Percentiles rank a stretch among this genome's conserved stretches.
Evolutionary conservation across 805 yeast species (phyloP).

Genomic region (Candida germanica): DNA sequence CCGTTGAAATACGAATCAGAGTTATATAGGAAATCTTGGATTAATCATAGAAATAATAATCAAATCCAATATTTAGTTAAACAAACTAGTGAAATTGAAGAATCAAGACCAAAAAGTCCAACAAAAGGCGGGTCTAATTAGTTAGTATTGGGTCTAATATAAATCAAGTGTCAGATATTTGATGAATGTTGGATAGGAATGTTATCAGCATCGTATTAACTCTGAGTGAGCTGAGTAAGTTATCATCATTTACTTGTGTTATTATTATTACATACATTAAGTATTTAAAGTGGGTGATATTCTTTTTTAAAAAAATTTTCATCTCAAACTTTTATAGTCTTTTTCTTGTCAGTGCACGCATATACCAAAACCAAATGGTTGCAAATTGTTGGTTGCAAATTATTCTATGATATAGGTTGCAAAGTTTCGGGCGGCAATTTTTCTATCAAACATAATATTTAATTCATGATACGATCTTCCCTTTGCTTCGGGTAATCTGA

Average conservation of each 20-base stretch:
- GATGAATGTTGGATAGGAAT: conserved; percentile 51
- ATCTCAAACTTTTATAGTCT: no score
- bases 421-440: conserved; percentile 16
- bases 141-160: conserved; percentile 1
- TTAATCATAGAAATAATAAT: conserved; percentile 24
- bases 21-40: conserved; percentile 27
- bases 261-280: conserved; percentile 16
- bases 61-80: conserved; percentile 58
- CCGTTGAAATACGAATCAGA: conserved; percentile 30
- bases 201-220: conserved; percentile 48
- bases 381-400: neutral
- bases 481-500: conserved; percentile 35
- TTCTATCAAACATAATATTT: conserved; percentile 29
- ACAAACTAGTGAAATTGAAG: conserved; percentile 69
- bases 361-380: neutral
- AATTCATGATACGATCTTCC: conserved; percentile 37
- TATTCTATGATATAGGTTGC: conserved; percentile 9
- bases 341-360: no score
- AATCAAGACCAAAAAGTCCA: conserved; percentile 83
- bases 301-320: no score
- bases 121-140: neutral
- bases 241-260: conserved; percentile 41
- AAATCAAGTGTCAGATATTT: conserved; percentile 15
- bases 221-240: conserved; percentile 60
- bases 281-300: no score